Evolutionary conservation across 176 grass and related monocot species (phyloP).

Genomic region (Zoysia pacifica): DNA sequence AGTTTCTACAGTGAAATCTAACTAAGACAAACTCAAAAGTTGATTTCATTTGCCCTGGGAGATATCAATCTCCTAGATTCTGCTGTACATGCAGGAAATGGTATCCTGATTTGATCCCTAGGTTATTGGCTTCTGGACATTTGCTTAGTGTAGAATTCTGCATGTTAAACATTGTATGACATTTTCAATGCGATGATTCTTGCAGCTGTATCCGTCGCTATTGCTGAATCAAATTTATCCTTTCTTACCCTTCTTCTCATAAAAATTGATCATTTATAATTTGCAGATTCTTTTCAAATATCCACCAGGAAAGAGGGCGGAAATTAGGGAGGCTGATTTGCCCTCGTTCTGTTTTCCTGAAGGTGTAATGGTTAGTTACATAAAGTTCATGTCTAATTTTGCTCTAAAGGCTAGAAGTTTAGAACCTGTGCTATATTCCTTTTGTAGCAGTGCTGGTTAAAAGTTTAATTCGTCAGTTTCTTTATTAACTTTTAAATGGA

Average conservation of each 20-base stretch:
- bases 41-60: background rate
- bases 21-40: background rate
- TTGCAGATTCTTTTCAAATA: constrained; percentile 99
- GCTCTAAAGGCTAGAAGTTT: background rate
- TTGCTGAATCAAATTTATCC: background rate
- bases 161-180: background rate
- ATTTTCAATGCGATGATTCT: constrained; percentile 1
- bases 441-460: background rate
- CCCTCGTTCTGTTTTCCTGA: constrained; percentile 97
- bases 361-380: constrained; percentile 82
- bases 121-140: constrained; percentile 14
- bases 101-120: constrained; percentile 29
- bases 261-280: constrained; percentile 27
- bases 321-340: constrained; percentile 77
- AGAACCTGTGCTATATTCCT: background rate
- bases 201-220: background rate
- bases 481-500: background rate
- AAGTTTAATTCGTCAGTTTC: background rate
- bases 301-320: constrained; percentile 77
- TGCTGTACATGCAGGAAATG: constrained; percentile 3
- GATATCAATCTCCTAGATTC: constrained; percentile 1
- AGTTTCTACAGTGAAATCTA: constrained; percentile 2
- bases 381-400: constrained; percentile 25
- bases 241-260: constrained; percentile 25
- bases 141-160: background rate